Conservation (phyloP, 2,329 filamentous ascomycete genomes). For the Albophoma yamanashiensis region DNA sequence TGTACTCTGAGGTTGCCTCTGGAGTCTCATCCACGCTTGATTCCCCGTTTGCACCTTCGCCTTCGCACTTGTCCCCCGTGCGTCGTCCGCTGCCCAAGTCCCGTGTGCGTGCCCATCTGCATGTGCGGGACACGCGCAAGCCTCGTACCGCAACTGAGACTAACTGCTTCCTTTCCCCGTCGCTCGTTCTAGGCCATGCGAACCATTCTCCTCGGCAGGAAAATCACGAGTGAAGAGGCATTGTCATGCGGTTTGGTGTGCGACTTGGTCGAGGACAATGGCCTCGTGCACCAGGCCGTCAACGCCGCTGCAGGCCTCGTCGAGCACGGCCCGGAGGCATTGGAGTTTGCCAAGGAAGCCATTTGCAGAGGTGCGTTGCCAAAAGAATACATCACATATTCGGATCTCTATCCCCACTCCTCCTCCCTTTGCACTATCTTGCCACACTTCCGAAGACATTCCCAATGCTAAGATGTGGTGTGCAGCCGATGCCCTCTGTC, state of each 20-base stretch:
- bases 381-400: not conserved
- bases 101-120: not conserved
- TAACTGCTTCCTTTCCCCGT: not conserved
- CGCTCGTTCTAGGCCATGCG: slow-evolving; percentile 14
- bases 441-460: not conserved
- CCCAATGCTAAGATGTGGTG: not conserved
- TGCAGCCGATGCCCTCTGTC: slow-evolving; percentile 14
- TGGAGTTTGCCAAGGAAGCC: slow-evolving; percentile 17
- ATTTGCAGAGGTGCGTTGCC: slow-evolving; percentile 14
- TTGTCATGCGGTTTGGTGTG: slow-evolving; percentile 14
- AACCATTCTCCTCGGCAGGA: slow-evolving; percentile 15
- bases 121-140: slow-evolving; percentile 1
- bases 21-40: not conserved
- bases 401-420: not conserved
- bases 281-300: slow-evolving; percentile 14
- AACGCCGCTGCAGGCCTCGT: slow-evolving; percentile 12
- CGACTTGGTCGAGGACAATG: slow-evolving; percentile 13
- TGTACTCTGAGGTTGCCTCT: not conserved
- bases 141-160: not conserved
- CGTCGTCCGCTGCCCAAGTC: not conserved
- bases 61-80: not conserved
- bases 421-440: not conserved
- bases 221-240: slow-evolving; percentile 15
- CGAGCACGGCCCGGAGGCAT: slow-evolving; percentile 11
- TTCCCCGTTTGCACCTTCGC: not conserved